Percentiles rank a stretch among this genome's conserved stretches.
Evolutionary conservation across 305 asterid species (phyloP).

Genomic region (Fraxinus sp.): DNA sequence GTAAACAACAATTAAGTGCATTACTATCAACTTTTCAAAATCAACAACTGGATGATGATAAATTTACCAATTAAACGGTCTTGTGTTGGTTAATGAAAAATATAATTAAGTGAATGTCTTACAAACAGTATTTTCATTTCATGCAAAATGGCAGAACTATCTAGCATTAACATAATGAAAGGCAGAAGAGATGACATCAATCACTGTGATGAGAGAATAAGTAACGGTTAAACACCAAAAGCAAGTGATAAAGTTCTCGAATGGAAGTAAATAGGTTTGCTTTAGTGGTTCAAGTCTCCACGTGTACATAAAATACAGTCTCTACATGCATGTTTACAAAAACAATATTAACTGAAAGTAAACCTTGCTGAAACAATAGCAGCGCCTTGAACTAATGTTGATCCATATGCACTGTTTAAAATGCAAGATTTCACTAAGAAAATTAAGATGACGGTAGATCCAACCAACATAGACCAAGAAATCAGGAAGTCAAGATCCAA

Average conservation of each 20-base stretch:
- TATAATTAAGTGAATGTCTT: neutral
- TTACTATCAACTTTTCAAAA: neutral
- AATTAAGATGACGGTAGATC: neutral
- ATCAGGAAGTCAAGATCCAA: neutral
- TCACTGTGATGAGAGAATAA: neutral
- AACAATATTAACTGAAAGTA: neutral
- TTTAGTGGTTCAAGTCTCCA: neutral
- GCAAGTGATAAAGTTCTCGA: neutral
- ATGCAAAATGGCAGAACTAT: neutral
- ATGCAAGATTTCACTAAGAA: neutral
- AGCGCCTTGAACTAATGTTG: neutral
- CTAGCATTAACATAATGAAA: neutral
- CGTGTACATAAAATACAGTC: neutral
- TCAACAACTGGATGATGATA: neutral
- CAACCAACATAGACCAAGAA: neutral
- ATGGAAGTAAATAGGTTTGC: neutral
- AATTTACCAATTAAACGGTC: neutral
- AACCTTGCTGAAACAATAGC: neutral
- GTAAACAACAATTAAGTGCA: neutral
- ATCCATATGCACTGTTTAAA: slow-evolving; percentile 2
- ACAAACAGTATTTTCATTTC: neutral
- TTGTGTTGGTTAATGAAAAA: neutral
- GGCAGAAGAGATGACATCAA: neutral
- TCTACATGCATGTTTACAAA: neutral
- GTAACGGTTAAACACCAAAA: neutral